Evolutionary conservation across 176 grass and related monocot genomes (phyloP), one percentile per base, ranked within the genome.

Genomic region (Avena sativa): DNA sequence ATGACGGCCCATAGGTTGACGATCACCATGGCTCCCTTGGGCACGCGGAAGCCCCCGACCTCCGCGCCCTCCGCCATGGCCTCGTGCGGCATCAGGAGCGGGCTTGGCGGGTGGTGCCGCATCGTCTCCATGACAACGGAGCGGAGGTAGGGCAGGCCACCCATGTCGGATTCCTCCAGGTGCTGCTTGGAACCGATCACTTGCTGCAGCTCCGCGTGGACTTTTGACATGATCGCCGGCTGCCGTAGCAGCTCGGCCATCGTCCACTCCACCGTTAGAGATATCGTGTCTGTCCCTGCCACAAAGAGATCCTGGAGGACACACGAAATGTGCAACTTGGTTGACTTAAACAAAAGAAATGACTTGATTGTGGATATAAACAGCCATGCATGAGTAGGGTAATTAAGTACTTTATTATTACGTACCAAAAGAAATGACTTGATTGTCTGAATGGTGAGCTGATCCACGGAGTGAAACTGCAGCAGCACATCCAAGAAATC

Each of bases 201-300:
- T 7, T 80, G 44, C 9, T 62, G 56, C 7, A 93, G 38, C 88
- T 96, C 89, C 13, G 67, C 79, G 8, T 55, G 87, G 14, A 82
- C 87, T 70, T 91, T 92, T 10, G 82, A 81, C 91, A 96, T 87
- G 17, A 34, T 71, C 5, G 51, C n/a, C 0, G 89, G 92, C 13
- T 96, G 74, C 17, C 83, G 85, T 21, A 96, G 85, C 20, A 96
- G 92, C 79, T 93, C 89, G 0, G 85, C 79, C 87, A 93, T 96
- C 47, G 82, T 77, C 91, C 91, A 97, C 50, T 94, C 86, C 19
- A 90, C 74, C 10, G 76, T 58, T 62, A 92, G 70, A 49, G 87
- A 77, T 55, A 69, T 91, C 49, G 91, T 91, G 19, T 90, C 89
- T 0, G 84, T 90, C 25, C 89, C 94, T 4, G 89, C 89, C 0